Evolutionary conservation across 2,329 filamentous ascomycete genomes (phyloP), one percentile per base, ranked within the genome.

Genomic region (Gnomoniopsis smithogilvyi): DNA sequence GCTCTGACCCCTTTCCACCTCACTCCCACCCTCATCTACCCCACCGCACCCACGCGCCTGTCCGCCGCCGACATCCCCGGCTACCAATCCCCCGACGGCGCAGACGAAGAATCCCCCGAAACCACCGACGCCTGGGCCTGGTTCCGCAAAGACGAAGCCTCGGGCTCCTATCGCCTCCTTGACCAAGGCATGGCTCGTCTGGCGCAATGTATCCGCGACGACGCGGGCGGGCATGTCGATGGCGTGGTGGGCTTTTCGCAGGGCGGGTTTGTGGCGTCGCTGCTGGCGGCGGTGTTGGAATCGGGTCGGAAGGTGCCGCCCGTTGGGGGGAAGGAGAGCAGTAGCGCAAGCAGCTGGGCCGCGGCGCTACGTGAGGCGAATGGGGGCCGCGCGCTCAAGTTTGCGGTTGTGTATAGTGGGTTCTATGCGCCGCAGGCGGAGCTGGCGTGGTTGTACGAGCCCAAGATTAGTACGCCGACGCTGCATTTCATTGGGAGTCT

Each of bases 191-290:
- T 97, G 65, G 73, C 70, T 0, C 69, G 76, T 2, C 74, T 96
- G 6, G 89, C 89, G 0, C 70, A 78, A 4, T 74, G 85, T 0
- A 83, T 96, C 24, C 73, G 76, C 34, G 79, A 82, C 41, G 79
- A 82, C 1, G 81, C 85, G 10, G 88, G 85, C 0, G 85, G 86
- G 0, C 87, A 87, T 1, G 84, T 94, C 48, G 90, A 95, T 67
- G 92, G 88, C 7, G 87, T 93, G 0, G 76, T 93, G 30, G 92
- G 92, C 0, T 96, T 96, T 76, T 90, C 85, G 62, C 92, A 96
- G 74, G 92, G 92, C 21, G 92, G 82, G 7, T 87, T 86, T 1
- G 77, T 88, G 48, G 86, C 92, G 0, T 88, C 81, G 0, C 84
- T 96, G 70, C 77, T 96, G 1, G 86, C 91, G 0, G 79, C 85